Base-by-base conservation (phyloP, 495 filamentous ascomycete genomes). In the Talaromyces adpressus region DNA sequence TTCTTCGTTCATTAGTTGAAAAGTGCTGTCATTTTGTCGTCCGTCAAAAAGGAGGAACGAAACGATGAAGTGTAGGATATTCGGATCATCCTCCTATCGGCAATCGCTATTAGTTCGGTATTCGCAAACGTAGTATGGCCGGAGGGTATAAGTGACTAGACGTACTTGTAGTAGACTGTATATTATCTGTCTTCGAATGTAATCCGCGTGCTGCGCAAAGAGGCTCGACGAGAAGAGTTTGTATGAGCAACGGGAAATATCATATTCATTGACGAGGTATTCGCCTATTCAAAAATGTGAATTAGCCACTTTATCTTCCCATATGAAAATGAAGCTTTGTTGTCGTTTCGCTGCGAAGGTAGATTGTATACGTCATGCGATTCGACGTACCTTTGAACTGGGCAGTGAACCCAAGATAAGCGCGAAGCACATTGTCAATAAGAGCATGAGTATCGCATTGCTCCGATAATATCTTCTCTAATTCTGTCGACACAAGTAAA, bases 21-120 rank as follows among this genome's bases (percentile, higher is more conserved):
- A 92, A 0, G 87, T 90, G 14, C 77, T 70, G 62, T 95, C 92
- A 70, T 93, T 84, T 49, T 87, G 79, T 59, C 87, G 86, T 54
- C 95, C 93, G 72, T 98, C 93, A 70, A 91, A 92, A 22, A 98
- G 83, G n/a, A 98, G 82, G 66, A 98, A 88, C 62, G 89, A 91
- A 32, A 87, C 84, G 61, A 96, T 90, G 59, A 94, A 73, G 71
- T 95, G 91, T 29, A 98, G 81, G 12, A 85, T 88, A 65, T 83
- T 85, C 22, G 85, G 74, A 59, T 92, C 90, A 72, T 97, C 93
- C 74, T 98, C 85, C 84, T 89, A 49, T 61, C 6, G n/a, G 45
- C 45, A 49, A 20, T 49, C 18, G 45, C 57, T 41, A 32, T 49
- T 32, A 51, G 27, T 20, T 16, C 22, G 39, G 9, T 25, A n/a